Base-by-base conservation (phyloP, 1,284 basidiomycete genomes). In the Schizophyllum commune region DNA sequence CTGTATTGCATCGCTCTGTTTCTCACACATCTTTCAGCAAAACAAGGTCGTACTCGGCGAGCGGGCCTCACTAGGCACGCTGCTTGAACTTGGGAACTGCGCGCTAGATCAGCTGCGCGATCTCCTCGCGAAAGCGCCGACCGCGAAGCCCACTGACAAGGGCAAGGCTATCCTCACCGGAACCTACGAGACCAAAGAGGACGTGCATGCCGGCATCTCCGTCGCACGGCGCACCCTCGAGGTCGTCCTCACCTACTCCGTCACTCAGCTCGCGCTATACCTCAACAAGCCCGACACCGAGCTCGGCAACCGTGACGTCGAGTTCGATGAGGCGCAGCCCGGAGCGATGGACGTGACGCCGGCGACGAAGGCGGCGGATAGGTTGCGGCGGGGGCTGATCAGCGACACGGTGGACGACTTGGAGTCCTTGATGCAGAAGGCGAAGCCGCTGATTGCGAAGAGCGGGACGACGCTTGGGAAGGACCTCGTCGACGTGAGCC, bases 21-120 rank as follows among this genome's bases (percentile, higher is more conserved):
- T n/a, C 39, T 68, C 60, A 65, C 39, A 17, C 58, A 52, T 55
- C 39, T 58, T 61, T 61, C 27, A 92, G 91, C 88, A 91, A 70
- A 86, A 89, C 5, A 93, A 91, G 66, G 86, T 92, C 9, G 87
- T 91, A 0, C 78, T 89, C 0, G 84, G 85, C 19, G 91, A 93
- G 66, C 83, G 86, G 4, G 83, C 88, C 5, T 93, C 91, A 4
- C 78, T 92, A 61, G 94, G 88, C 52, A 94, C 89, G 1, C 74
- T 91, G 11, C 80, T 89, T 33, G 91, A 93, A 72, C 76, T 93
- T 1, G 87, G 84, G 1, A 89, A 88, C 60, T 84, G 83, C 61
- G 84, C 86, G 0, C 75, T 89, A 22, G 90, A 93, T 65, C 78
- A 89, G 27, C 75, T 92, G 51, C 78, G 82, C 9, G 81, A 83